Percentiles rank a stretch among this genome's conserved stretches.
These are phyloP conservation scores for Angophora floribunda DNA, from an alignment of 345 rosid species.

Conservation along the genomic window DNA sequence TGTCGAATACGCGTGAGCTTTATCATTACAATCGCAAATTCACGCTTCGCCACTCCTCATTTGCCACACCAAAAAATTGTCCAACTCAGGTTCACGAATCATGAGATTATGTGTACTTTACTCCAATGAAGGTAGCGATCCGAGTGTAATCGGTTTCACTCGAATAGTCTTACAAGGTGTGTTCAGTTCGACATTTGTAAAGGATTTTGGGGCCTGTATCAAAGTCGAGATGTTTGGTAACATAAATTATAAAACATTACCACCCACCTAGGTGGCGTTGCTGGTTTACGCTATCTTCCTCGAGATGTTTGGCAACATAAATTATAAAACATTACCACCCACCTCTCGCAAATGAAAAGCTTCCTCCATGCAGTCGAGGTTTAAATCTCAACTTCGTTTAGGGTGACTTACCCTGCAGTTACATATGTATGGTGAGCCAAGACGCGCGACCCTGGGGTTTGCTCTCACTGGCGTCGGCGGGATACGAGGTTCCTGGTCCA, in stretches of 20 bases:
- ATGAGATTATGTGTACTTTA: neutral
- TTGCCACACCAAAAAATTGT: neutral
- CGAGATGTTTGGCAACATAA: neutral
- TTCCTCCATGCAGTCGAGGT: too few relatives aligned
- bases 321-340: too few relatives aligned
- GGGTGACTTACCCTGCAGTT: too few relatives aligned
- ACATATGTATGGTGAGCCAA: too few relatives aligned
- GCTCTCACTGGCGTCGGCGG: too few relatives aligned
- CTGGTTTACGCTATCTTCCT: too few relatives aligned
- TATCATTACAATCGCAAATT: neutral
- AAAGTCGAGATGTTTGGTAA: neutral
- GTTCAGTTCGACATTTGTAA: neutral
- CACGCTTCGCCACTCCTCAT: neutral
- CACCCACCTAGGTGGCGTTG: too few relatives aligned
- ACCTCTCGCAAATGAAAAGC: too few relatives aligned
- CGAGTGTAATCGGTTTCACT: neutral
- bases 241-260: neutral
- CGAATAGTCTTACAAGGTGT: accelerated
- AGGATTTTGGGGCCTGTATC: neutral
- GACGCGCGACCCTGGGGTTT: too few relatives aligned
- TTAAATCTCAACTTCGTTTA: too few relatives aligned
- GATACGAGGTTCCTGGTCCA: too few relatives aligned
- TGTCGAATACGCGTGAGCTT: neutral
- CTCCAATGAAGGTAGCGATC: neutral
- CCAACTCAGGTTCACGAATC: neutral